Conservation (phyloP, 306 rosid genomes). For the Styphnolobium japonicum region DNA sequence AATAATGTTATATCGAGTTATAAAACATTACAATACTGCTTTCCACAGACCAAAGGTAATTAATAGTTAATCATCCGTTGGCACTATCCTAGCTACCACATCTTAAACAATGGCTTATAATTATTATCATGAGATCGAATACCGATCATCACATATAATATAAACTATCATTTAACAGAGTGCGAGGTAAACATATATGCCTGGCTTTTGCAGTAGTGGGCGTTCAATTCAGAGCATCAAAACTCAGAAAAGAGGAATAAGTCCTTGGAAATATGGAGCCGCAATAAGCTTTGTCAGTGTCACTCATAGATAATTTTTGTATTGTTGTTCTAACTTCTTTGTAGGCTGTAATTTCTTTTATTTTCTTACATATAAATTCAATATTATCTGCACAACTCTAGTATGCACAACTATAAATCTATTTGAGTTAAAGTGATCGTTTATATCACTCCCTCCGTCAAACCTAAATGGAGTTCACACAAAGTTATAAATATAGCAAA, state of each 20-base stretch:
- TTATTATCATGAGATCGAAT: neutral
- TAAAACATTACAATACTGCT: neutral
- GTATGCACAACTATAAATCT: too few relatives aligned
- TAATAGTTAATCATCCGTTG: neutral
- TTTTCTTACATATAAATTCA: neutral
- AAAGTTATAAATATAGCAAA: too few relatives aligned
- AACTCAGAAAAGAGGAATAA: neutral
- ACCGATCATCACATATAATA: neutral
- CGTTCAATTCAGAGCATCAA: neutral
- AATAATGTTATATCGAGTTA: neutral
- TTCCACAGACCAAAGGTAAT: neutral
- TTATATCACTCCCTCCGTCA: neutral
- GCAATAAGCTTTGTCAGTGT: slow-evolving; percentile 15
- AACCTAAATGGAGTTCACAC: too few relatives aligned
- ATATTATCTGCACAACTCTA: too few relatives aligned
- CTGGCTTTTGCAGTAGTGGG: neutral
- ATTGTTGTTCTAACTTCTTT: neutral
- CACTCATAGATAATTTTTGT: neutral
- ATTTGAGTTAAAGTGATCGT: neutral
- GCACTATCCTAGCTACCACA: neutral
- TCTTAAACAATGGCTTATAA: neutral
- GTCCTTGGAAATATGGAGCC: slow-evolving; percentile 25
- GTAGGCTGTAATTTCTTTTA: neutral
- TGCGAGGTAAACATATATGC: neutral
- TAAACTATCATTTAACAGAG: neutral